Conservation (phyloP, 176 grass and related monocot species). For the Hyparrhenia diplandra region DNA sequence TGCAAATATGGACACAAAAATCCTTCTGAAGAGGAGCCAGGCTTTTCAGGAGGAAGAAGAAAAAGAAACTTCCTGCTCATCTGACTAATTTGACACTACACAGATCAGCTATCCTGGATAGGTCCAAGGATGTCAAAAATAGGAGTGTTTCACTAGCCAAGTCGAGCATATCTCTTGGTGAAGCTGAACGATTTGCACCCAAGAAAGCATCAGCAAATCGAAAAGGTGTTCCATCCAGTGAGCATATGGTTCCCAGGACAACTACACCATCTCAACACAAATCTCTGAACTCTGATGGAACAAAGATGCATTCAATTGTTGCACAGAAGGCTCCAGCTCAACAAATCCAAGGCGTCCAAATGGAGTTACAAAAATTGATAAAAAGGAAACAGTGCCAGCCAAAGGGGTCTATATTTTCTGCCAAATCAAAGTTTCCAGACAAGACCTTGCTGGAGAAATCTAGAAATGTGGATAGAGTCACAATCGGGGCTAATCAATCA, state of each 20-base stretch:
- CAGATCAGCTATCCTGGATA: slow-evolving; percentile 42
- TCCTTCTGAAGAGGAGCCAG: slow-evolving; percentile 34
- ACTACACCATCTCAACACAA: slow-evolving; percentile 29
- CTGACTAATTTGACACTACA: slow-evolving; percentile 35
- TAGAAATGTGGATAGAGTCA: slow-evolving; percentile 24
- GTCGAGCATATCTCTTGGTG: slow-evolving; percentile 32
- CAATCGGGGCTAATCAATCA: slow-evolving; percentile 25
- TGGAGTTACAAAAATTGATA: slow-evolving; percentile 28
- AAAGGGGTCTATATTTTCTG: slow-evolving; percentile 6
- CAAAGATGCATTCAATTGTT: slow-evolving; percentile 33
- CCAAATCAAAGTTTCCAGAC: slow-evolving; percentile 35
- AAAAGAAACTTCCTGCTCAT: slow-evolving; percentile 47
- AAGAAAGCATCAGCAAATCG: slow-evolving; percentile 15
- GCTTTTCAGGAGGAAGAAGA: slow-evolving; percentile 34
- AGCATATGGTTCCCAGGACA: slow-evolving; percentile 20
- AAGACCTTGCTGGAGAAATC: slow-evolving; percentile 28
- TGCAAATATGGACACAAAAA: slow-evolving; percentile 77
- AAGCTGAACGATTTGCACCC: slow-evolving; percentile 17
- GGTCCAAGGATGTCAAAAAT: slow-evolving; percentile 27
- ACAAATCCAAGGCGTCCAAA: slow-evolving; percentile 24
- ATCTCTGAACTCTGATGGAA: slow-evolving; percentile 12
- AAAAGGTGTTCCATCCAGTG: slow-evolving; percentile 40
- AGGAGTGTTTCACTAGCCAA: slow-evolving; percentile 27
- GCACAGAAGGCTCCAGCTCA: slow-evolving; percentile 33
- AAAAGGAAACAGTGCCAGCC: slow-evolving; percentile 6